Percentiles rank a stretch among this genome's conserved stretches.
Evolutionary conservation across 2,329 filamentous ascomycete species (phyloP).

Genomic region (Alternaria sp.): DNA sequence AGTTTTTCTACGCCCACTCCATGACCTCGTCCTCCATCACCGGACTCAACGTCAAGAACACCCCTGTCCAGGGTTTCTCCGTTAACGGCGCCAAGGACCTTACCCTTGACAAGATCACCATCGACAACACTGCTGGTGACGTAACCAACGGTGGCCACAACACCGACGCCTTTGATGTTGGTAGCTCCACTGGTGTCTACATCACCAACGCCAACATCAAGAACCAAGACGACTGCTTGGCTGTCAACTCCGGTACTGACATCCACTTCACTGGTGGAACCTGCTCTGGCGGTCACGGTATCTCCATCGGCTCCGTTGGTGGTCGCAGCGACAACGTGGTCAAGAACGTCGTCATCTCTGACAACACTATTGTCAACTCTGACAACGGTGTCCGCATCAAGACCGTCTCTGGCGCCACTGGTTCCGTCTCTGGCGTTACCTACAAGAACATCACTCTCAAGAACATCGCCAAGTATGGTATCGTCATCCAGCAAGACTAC

Average conservation of each 20-base stretch:
- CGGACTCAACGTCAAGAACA: slow-evolving; percentile 63
- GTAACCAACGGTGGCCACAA: slow-evolving; percentile 54
- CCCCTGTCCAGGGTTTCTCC: slow-evolving; percentile 64
- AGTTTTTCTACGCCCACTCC: slow-evolving; percentile 68
- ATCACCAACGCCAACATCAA: slow-evolving; percentile 63
- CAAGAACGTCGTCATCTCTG: slow-evolving; percentile 61
- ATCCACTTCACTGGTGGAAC: slow-evolving; percentile 51
- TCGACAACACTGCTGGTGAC: slow-evolving; percentile 67
- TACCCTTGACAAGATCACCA: slow-evolving; percentile 60
- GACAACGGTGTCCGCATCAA: slow-evolving; percentile 68
- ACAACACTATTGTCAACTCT: slow-evolving; percentile 61
- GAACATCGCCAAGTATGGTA: slow-evolving; percentile 60
- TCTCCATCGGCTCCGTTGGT: slow-evolving; percentile 69
- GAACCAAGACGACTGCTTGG: slow-evolving; percentile 69
- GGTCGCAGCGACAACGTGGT: slow-evolving; percentile 65
- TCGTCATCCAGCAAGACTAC: slow-evolving; percentile 64
- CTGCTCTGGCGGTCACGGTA: slow-evolving; percentile 64
- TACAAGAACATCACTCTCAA: slow-evolving; percentile 59
- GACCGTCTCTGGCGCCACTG: slow-evolving; percentile 62
- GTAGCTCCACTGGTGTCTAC: slow-evolving; percentile 57
- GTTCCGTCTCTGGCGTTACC: slow-evolving; percentile 59
- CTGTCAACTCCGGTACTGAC: slow-evolving; percentile 64
- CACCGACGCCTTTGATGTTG: slow-evolving; percentile 68
- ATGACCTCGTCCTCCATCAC: slow-evolving; percentile 62
- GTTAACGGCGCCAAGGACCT: slow-evolving; percentile 57